Base-by-base conservation (phyloP, 306 rosid species). In the Vigna mungo region DNA sequence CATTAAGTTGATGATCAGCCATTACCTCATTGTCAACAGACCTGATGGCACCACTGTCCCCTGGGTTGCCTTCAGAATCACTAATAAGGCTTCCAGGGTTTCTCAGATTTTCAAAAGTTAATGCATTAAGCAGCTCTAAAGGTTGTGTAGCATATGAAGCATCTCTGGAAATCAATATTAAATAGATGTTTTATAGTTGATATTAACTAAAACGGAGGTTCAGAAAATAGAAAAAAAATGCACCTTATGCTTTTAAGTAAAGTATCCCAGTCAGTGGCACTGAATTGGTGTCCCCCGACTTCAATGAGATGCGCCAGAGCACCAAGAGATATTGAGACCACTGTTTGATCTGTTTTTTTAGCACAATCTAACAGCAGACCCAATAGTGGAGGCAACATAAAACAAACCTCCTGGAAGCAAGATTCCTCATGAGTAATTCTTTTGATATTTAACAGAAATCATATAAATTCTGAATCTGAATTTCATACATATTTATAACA, bases 201-300 rank as follows among this genome's bases (percentile, higher is more conserved):
- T 68, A 74, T 51, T 23, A 30, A 66, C 4, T 43, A 77, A 4
- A 60, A 20, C 10, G 48, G 23, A 85, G 69, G 60, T 83, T 62
- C 72, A 83, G 64, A 64, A 69, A 67, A 41, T 52, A 64, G 59
- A 76, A 6, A 75, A 72, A 34, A 34, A 5, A 3, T 41, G 47
- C 65, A 91, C 99, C 99, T 93, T 76, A 93, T 88, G 93, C 99
- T 93, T 83, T 84, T 92, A 83, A 96, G 87, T 79, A 96, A 86
- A 12, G 93, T 91, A 78, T 96, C 94, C 99, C 99, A 96, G 80
- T 96, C 99, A 32, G 78, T 85, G 72, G 88, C 96, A 79, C 96
- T 93, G 77, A 96, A 96, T 74, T 96, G 99, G 87, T 96, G 99
- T 68, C 99, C 99, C 75, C 99, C 99, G 17, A 93, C 99, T 85